Evolutionary conservation across 495 filamentous ascomycete genomes (phyloP).

Genomic region (Penicillium longicatenatum): DNA sequence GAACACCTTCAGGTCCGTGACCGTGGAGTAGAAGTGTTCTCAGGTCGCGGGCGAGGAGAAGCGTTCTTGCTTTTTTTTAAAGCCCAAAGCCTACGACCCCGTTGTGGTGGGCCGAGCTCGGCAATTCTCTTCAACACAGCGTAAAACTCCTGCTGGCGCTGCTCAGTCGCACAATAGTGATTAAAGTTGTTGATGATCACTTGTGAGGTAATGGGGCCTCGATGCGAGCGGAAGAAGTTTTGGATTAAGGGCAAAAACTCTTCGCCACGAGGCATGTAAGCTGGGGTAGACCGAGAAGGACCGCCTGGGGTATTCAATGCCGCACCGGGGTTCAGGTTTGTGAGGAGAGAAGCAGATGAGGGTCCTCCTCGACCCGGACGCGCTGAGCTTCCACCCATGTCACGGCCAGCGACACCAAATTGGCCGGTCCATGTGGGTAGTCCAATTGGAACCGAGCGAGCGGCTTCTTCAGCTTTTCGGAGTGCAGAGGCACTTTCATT

Average conservation of each 20-base stretch:
- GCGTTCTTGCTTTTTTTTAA: slow-evolving; percentile 48
- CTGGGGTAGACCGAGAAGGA: slow-evolving; percentile 29
- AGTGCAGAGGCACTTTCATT: slow-evolving; percentile 74
- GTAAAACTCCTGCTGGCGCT: slow-evolving; percentile 62
- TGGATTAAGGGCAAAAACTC: slow-evolving; percentile 76
- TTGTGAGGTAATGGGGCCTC: slow-evolving; percentile 71
- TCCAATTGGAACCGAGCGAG: slow-evolving; percentile 71
- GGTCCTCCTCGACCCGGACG: slow-evolving; percentile 44
- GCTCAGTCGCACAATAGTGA: slow-evolving; percentile 55
- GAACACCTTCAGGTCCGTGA: background rate
- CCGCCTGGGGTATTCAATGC: slow-evolving; percentile 24
- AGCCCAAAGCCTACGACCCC: slow-evolving; percentile 60
- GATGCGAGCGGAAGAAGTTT: slow-evolving; percentile 69
- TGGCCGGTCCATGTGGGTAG: slow-evolving; percentile 93
- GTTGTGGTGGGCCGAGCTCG: slow-evolving; percentile 50
- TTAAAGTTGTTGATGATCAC: slow-evolving; percentile 81
- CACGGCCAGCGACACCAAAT: slow-evolving; percentile 69
- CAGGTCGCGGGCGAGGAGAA: too few relatives aligned
- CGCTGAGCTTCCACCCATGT: slow-evolving; percentile 41
- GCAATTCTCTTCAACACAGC: slow-evolving; percentile 62
- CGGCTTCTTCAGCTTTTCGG: slow-evolving; percentile 68
- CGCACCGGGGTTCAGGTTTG: slow-evolving; percentile 52
- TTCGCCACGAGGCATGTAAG: slow-evolving; percentile 32
- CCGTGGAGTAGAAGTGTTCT: background rate
- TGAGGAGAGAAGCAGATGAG: slow-evolving; percentile 59